Conservation (phyloP, 2,329 filamentous ascomycete species). For the Epicoccum nigrum region DNA sequence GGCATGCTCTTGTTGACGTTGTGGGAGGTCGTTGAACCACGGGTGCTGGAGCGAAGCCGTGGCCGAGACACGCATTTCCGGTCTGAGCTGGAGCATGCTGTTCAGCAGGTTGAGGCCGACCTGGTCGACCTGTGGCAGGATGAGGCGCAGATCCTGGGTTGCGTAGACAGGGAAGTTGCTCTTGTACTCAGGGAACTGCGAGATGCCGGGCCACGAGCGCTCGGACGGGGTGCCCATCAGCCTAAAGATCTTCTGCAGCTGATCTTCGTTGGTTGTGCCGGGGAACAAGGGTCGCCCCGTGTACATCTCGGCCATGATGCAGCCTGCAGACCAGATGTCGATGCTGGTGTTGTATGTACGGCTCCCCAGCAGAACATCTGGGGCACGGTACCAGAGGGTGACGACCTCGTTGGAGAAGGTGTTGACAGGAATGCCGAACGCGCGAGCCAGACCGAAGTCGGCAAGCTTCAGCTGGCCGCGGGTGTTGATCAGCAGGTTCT, state of each 20-base stretch:
- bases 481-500: slow-evolving; percentile 93
- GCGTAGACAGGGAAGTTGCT: slow-evolving; percentile 91
- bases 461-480: slow-evolving; percentile 90
- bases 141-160: slow-evolving; percentile 85
- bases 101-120: slow-evolving; percentile 85
- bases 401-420: slow-evolving; percentile 99
- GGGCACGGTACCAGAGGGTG: slow-evolving; percentile 95
- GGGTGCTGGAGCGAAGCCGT: slow-evolving; percentile 85
- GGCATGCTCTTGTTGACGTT: slow-evolving; percentile 52
- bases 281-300: slow-evolving; percentile 94
- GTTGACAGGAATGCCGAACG: slow-evolving; percentile 96
- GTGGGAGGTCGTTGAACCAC: slow-evolving; percentile 82
- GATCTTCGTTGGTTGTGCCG: slow-evolving; percentile 97
- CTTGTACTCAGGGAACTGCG: slow-evolving; percentile 97
- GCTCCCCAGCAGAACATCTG: slow-evolving; percentile 91
- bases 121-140: slow-evolving; percentile 88
- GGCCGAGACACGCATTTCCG: slow-evolving; percentile 89
- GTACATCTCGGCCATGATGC: slow-evolving; percentile 99
- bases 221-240: slow-evolving; percentile 98
- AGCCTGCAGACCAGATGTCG: slow-evolving; percentile 98
- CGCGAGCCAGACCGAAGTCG: slow-evolving; percentile 91
- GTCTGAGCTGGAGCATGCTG: slow-evolving; percentile 89
- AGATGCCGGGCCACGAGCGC: slow-evolving; percentile 93
- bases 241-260: slow-evolving; percentile 94
- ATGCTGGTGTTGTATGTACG: slow-evolving; percentile 99